phyloP scores from a whole-genome alignment of 441 rosid genomes.

The Dalechampia spathulata region DNA sequence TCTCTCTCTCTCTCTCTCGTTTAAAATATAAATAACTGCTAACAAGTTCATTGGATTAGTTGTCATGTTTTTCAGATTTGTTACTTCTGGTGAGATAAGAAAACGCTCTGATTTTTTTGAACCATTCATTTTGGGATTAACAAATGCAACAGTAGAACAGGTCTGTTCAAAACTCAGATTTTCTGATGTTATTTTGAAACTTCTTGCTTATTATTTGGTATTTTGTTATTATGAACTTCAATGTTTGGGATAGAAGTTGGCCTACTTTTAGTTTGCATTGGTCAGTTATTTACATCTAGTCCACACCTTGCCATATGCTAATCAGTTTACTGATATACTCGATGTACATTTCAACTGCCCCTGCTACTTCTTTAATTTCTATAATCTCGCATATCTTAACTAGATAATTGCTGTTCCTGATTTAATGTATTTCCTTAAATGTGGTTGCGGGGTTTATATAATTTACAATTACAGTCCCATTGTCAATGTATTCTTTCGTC shows the following conservation, averaged over 20 bases:
- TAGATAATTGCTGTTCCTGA: background rate
- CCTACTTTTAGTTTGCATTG: too few relatives aligned
- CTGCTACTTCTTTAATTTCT: background rate
- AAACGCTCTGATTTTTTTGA: slow-evolving; percentile 82
- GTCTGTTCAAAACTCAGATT: slow-evolving; percentile 30
- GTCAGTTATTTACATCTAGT: background rate
- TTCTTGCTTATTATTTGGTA: too few relatives aligned
- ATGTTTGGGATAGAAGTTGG: background rate
- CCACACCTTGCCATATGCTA: background rate
- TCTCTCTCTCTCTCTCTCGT: background rate
- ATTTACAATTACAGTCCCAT: background rate
- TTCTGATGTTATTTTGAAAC: background rate
- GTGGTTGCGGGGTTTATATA: background rate
- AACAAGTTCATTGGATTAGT: slow-evolving; percentile 44
- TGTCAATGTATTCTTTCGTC: background rate
- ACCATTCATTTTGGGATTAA: slow-evolving; percentile 77
- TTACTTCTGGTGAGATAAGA: slow-evolving; percentile 86
- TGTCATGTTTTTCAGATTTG: slow-evolving; percentile 99
- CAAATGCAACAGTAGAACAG: slow-evolving; percentile 88
- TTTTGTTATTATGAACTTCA: too few relatives aligned
- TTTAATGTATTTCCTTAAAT: background rate
- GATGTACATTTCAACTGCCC: background rate
- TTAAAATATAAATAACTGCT: too few relatives aligned
- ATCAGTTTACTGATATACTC: background rate
- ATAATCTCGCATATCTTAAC: background rate